phyloP scores from a whole-genome alignment of 306 rosid species.

The Clitoria ternatea region DNA sequence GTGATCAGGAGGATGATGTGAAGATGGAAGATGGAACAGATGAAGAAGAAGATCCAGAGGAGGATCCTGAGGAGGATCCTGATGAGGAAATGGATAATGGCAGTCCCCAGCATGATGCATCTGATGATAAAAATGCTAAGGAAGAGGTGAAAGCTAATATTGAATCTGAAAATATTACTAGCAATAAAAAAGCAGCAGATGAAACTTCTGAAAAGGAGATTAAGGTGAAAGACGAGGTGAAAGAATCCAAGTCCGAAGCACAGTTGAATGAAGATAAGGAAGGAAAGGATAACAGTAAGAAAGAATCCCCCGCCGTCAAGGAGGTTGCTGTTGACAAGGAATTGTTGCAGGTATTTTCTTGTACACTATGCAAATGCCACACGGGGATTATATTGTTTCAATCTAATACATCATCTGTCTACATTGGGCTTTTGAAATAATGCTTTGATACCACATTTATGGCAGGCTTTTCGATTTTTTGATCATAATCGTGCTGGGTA shows the following conservation, averaged over 20 bases:
- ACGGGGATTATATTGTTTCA: neutral
- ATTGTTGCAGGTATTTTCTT: conserved; percentile 61
- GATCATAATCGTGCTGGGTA: conserved; percentile 80
- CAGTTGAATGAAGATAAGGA: conserved; percentile 40
- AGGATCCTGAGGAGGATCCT: conserved; percentile 87
- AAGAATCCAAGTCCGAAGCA: conserved; percentile 35
- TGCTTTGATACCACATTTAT: conserved; percentile 15
- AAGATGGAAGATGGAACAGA: conserved; percentile 70
- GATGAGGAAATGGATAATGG: conserved; percentile 70
- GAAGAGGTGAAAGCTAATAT: conserved; percentile 26
- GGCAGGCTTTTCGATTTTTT: conserved; percentile 90
- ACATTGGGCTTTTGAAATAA: conserved; percentile 6
- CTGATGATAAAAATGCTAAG: conserved; percentile 41
- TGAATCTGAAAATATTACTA: conserved; percentile 40
- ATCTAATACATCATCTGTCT: neutral
- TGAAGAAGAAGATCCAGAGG: conserved; percentile 74
- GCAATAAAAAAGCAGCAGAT: conserved; percentile 37
- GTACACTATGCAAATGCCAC: neutral
- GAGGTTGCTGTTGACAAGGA: conserved; percentile 70
- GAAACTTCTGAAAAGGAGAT: conserved; percentile 38
- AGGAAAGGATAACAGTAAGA: conserved; percentile 45
- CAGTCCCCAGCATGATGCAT: conserved; percentile 42
- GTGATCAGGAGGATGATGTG: conserved; percentile 42
- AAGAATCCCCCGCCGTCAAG: conserved; percentile 43
- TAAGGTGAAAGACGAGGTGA: conserved; percentile 38